Conservation (phyloP, 768 basidiomycete species). For the Sporobolomyces phaffii region DNA sequence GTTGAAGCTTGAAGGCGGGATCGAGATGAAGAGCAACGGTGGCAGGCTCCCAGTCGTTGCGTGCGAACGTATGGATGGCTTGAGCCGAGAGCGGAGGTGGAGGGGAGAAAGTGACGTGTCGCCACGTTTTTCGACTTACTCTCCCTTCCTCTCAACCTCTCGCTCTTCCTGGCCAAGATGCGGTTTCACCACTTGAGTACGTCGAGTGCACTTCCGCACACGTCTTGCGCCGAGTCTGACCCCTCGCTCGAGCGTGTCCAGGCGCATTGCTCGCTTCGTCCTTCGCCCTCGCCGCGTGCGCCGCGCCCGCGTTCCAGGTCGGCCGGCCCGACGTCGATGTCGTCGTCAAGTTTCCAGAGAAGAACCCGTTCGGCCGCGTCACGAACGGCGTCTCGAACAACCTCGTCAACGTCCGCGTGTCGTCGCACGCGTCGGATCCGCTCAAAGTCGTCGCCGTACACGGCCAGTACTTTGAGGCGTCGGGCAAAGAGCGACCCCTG, state of each 20-base stretch:
- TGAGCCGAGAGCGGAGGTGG: no score
- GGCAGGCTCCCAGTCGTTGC: no score
- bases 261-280: neutral
- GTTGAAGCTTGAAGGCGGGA: no score
- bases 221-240: no score
- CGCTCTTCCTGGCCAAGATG: no score
- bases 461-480: conserved; percentile 3
- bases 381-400: conserved; percentile 9
- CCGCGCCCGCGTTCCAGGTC: neutral
- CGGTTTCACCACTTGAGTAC: no score
- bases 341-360: neutral
- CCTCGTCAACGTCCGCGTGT: neutral
- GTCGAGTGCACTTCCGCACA: no score
- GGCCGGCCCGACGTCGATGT: conserved; percentile 7
- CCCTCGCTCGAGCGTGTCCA: neutral
- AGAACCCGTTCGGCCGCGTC: conserved; percentile 8
- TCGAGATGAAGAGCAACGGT: no score
- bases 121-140: no score
- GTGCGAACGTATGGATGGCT: no score
- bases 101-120: no score
- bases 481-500: conserved; percentile 4
- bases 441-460: neutral
- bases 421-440: conserved; percentile 3
- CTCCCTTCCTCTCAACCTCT: no score
- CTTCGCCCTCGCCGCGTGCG: neutral